Evolutionary conservation across 2,329 filamentous ascomycete genomes (phyloP), one percentile per base, ranked within the genome.

Genomic region (Alternaria triticina): DNA sequence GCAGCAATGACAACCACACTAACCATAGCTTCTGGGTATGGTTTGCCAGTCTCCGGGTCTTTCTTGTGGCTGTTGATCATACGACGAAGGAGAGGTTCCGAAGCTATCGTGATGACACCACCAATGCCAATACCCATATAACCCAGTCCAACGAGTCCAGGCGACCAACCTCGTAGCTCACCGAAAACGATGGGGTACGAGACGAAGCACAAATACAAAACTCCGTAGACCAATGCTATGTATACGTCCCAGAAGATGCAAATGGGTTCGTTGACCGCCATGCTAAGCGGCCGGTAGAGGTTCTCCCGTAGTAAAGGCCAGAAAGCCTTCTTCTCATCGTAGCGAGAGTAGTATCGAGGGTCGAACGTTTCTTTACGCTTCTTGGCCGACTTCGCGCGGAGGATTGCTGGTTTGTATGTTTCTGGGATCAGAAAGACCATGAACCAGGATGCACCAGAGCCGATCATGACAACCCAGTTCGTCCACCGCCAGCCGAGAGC

Each of bases 131-230:
- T 89, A 11, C 93, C 94, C 6, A 90, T 73, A 78, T 96, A 97
- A 2, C 93, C 87, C 3, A 97, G 86, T 0, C 94, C 94, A 0
- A 90, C 88, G 36, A 91, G 55, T 1, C 91, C 90, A 0, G 90
- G 84, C 3, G 85, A 85, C 94, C 94, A 97, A 64, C 92, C 92
- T 17, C 94, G 90, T 61, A 88, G 81, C 44, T 90, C 83, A 11
- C 85, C 84, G 80, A 96, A 97, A 61, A 97, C 91, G 62, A 96
- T 91, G 0, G 94, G 94, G 77, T 96, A 96, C 12, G 92, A 93
- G 15, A 96, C 90, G 82, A 97, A 97, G 80, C 93, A 96, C 30
- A 97, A 88, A 74, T 96, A 96, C 1, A 97, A 84, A 44, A 97
- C 93, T 17, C 89, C 92, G 77, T 97, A 97, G 36, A 97, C 88